Conservation (phyloP, 1,284 basidiomycete species). For the Sporisorium graminicola region DNA sequence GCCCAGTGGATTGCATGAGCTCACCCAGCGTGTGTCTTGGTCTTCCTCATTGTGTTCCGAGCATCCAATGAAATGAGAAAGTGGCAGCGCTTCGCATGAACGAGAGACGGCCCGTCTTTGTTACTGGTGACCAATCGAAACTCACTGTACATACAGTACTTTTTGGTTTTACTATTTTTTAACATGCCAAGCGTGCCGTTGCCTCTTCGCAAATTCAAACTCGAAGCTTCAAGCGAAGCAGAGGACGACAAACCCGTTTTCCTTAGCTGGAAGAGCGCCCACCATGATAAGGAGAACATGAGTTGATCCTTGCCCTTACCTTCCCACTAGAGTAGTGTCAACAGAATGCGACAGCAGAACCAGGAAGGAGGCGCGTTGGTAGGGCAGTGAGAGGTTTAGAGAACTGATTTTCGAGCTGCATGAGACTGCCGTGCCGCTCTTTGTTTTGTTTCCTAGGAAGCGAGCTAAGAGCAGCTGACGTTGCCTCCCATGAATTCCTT, state of each 20-base stretch:
- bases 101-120: constrained; percentile 7
- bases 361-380: neutral
- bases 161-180: too few species aligned
- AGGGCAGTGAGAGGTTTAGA: too few species aligned
- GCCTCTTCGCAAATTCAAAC: neutral
- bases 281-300: too few species aligned
- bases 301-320: too few species aligned
- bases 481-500: constrained; percentile 5
- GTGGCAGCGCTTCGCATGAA: constrained; percentile 1
- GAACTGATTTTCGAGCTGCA: constrained; percentile 10
- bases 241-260: too few species aligned
- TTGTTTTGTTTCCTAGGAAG: neutral
- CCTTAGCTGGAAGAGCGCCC: too few species aligned
- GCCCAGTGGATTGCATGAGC: too few species aligned
- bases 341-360: too few species aligned
- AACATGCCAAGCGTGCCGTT: neutral
- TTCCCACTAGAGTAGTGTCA: too few species aligned
- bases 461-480: constrained; percentile 9
- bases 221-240: neutral
- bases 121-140: constrained; percentile 9
- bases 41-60: too few species aligned
- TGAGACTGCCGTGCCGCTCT: neutral
- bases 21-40: too few species aligned
- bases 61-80: neutral
- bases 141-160: constrained; percentile 5